These are phyloP conservation scores for Kwoniella botswanensis DNA, from an alignment of 768 basidiomycete genomes.

Conservation along the genomic window DNA sequence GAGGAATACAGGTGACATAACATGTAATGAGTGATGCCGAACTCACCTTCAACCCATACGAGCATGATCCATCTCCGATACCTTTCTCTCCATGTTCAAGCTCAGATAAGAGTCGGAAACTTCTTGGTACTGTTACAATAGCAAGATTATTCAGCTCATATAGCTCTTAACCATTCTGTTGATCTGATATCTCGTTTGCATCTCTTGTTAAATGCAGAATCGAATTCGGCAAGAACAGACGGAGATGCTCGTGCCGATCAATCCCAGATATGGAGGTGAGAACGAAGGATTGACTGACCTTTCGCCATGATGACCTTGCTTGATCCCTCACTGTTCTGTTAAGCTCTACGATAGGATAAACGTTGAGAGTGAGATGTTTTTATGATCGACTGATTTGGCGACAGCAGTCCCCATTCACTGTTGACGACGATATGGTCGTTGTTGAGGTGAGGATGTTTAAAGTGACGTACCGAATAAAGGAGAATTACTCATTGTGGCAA, in stretches of 20 bases:
- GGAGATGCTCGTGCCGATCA: slow-evolving; percentile 64
- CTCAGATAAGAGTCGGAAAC: slow-evolving; percentile 95
- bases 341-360: no score
- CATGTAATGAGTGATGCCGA: background rate
- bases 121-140: slow-evolving; percentile 77
- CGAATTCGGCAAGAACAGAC: no score
- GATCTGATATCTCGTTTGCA: no score
- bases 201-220: no score
- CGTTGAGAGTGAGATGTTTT: no score
- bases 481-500: slow-evolving; percentile 40
- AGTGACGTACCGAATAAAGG: slow-evolving; percentile 63
- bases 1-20: no score
- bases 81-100: slow-evolving; percentile 99
- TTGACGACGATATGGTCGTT: no score
- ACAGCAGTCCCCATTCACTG: background rate
- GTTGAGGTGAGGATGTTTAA: slow-evolving; percentile 35
- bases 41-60: slow-evolving; percentile 80
- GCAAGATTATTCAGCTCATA: background rate
- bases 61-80: slow-evolving; percentile 96
- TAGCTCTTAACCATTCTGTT: no score
- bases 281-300: background rate
- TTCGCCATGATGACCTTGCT: slow-evolving; percentile 15
- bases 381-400: no score
- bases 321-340: background rate
- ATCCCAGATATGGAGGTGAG: slow-evolving; percentile 17